Percentiles rank a stretch among this genome's conserved stretches.
Conservation (phyloP, 768 basidiomycete genomes). For the Tylopilus sp. region DNA sequence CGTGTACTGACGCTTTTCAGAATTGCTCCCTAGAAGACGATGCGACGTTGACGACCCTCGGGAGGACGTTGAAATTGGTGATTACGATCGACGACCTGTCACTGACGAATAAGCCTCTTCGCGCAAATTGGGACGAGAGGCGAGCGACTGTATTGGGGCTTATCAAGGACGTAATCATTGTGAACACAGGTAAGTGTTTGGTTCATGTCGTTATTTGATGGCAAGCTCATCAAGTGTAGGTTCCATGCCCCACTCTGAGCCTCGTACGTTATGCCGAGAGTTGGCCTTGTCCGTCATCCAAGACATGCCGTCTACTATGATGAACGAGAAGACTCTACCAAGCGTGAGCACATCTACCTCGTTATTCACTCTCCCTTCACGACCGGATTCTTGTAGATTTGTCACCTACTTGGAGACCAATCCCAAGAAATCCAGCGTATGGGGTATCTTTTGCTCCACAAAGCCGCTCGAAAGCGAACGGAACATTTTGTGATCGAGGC, state of each 20-base stretch:
- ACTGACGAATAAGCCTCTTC: constrained; percentile 67
- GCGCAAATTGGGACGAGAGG: constrained; percentile 64
- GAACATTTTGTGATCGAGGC: constrained; percentile 85
- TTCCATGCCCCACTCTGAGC: constrained; percentile 40
- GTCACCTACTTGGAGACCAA: constrained; percentile 68
- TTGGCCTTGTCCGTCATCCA: constrained; percentile 66
- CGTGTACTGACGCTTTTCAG: constrained; percentile 36
- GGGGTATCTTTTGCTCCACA: constrained; percentile 68
- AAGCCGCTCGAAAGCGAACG: constrained; percentile 70
- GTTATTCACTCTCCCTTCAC: neutral
- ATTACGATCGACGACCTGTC: constrained; percentile 66
- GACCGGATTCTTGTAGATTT: constrained; percentile 53
- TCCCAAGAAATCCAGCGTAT: constrained; percentile 68
- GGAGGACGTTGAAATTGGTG: constrained; percentile 67
- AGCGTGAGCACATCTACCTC: constrained; percentile 40
- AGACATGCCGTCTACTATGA: constrained; percentile 57
- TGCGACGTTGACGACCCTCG: constrained; percentile 56
- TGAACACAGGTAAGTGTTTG: constrained; percentile 45
- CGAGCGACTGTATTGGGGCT: constrained; percentile 49
- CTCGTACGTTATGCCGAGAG: constrained; percentile 65
- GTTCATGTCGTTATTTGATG: neutral
- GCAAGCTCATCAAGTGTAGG: constrained; percentile 3
- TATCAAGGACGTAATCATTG: constrained; percentile 58
- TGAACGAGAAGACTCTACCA: constrained; percentile 60
- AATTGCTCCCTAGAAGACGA: constrained; percentile 57